phyloP scores from a whole-genome alignment of 202 grass and related monocot genomes.

The Alloteropsis angusta region DNA sequence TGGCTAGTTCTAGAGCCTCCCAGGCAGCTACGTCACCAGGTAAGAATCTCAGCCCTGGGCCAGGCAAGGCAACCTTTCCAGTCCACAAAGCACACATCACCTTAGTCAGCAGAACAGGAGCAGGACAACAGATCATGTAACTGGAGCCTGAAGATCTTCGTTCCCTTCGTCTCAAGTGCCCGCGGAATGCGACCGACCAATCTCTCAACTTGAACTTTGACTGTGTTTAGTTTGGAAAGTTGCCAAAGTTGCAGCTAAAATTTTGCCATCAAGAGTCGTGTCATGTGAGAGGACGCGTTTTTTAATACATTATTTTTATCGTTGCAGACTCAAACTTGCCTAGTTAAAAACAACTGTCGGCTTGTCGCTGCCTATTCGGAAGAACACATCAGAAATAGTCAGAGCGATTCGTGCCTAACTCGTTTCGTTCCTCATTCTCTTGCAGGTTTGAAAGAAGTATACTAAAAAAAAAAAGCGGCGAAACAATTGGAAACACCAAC shows the following conservation, averaged over 20 bases:
- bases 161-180: not conserved
- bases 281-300: too few species aligned
- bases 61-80: too few species aligned
- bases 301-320: too few species aligned
- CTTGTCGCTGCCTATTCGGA: too few species aligned
- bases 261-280: too few species aligned
- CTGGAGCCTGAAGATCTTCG: not conserved
- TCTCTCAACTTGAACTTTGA: not conserved
- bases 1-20: not conserved
- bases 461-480: not conserved
- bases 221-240: too few species aligned
- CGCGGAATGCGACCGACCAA: not conserved
- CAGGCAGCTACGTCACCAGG: too few species aligned
- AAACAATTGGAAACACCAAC: not conserved
- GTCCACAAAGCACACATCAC: not conserved
- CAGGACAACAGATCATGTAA: not conserved
- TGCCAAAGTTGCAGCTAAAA: too few species aligned
- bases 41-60: too few species aligned
- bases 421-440: not conserved
- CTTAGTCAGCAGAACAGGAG: not conserved
- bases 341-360: too few species aligned
- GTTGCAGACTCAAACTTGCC: not conserved
- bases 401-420: not conserved
- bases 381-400: not conserved
- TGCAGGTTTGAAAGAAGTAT: not conserved